Evolutionary conservation across 331 rosid genomes (phyloP), one percentile per base, ranked within the genome.

Genomic region (Phaseolus coccineus): DNA sequence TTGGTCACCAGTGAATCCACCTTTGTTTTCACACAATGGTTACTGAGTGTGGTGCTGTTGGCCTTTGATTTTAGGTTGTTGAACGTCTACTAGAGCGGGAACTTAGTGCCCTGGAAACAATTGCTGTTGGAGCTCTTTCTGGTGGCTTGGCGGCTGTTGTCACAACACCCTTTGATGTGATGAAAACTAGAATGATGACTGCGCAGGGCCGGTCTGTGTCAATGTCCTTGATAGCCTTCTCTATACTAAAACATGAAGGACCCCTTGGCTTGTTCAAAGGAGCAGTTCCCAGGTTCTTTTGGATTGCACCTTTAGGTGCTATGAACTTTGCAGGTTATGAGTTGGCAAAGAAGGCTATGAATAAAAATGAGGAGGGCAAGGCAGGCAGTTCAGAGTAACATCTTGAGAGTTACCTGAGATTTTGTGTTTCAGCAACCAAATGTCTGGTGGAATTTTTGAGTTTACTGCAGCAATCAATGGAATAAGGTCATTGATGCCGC

Each of bases 301-400:
- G 99, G 99, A 93, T 96, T 74, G 99, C 99, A 59, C 98, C 99
- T 27, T 71, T 96, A 25, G 99, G 99, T n/a, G 99, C 99, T 85
- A 93, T 96, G 98, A 96, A 96, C 86, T 96, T 96, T 82, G 99
- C 99, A 24, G 99, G 99, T 46, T 93, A 93, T 66, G 99, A 96
- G 81, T 93, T 96, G 53, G 94, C 96, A 42, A 91, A 88, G 87
- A 93, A 96, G 90, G 97, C 98, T 78, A 96, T 96, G 98, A 92
- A 89, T 81, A 89, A 90, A 84, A 90, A 77, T 39, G 90, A 91
- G 24, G 97, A 91, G 11, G 89, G 78, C 6, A 86, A 84, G 87
- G 85, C 78, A 53, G 87, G 78, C 44, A 58, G 68, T 82, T 61
- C 88, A 35, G 93, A 86, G 55, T 91, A 72, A 85, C 79, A 47